These are phyloP conservation scores for Casaregolazyma suthepensis DNA, from an alignment of 1,139 yeast species.

Conservation along the genomic window DNA sequence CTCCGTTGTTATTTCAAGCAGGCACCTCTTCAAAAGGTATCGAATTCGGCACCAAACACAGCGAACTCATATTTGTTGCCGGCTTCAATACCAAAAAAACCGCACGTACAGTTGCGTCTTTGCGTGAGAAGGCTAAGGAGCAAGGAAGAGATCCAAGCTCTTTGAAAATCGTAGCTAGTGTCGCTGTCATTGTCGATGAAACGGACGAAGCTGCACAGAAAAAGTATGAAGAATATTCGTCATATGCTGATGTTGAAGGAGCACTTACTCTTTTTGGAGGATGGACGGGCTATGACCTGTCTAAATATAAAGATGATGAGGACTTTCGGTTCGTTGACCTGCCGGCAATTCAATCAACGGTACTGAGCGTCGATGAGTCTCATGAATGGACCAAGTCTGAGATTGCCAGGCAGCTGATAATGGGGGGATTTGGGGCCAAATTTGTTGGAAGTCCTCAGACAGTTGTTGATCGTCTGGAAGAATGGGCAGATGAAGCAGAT, in stretches of 20 bases:
- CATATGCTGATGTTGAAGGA: conserved; percentile 29
- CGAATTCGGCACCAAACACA: conserved; percentile 40
- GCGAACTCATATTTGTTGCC: conserved; percentile 36
- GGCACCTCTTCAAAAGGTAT: conserved; percentile 43
- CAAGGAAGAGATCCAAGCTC: conserved; percentile 29
- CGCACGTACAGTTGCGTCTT: conserved; percentile 15
- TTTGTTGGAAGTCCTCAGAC: conserved; percentile 31
- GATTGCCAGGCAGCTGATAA: conserved; percentile 28
- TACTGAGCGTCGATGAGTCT: conserved; percentile 12
- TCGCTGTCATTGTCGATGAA: conserved; percentile 23
- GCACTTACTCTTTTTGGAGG: conserved; percentile 33
- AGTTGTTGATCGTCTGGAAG: conserved; percentile 33
- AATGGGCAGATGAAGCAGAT: conserved; percentile 33
- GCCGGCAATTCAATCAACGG: conserved; percentile 18
- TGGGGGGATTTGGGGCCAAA: conserved; percentile 32
- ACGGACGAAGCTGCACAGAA: conserved; percentile 33
- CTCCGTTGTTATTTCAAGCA: conserved; percentile 43
- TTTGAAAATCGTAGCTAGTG: conserved; percentile 29
- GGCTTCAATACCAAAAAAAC: conserved; percentile 22
- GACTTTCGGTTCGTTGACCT: conserved; percentile 29
- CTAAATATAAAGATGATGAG: conserved; percentile 21
- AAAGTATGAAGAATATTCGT: conserved; percentile 22
- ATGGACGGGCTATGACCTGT: conserved; percentile 33
- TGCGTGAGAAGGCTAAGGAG: conserved; percentile 25
- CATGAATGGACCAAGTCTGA: conserved; percentile 28